Percentiles rank a stretch among this genome's conserved stretches.
These are phyloP conservation scores for Plasmopara muralis DNA, from an alignment of 352 stramenopile genomes.

Conservation along the genomic window DNA sequence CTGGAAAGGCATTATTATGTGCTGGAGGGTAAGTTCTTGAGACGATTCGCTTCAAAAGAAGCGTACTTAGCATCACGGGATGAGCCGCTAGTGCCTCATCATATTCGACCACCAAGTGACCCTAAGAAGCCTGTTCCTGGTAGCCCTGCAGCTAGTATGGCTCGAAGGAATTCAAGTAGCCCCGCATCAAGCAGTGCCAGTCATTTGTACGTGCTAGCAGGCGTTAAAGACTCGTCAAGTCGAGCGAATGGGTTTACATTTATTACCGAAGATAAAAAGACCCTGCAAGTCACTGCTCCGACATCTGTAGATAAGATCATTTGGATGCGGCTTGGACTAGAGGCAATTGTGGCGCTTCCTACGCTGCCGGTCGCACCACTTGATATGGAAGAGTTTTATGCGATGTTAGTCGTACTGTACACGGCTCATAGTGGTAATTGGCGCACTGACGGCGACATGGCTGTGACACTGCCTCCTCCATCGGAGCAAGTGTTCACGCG, in stretches of 20 bases:
- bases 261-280: slow-evolving; percentile 85
- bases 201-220: slow-evolving; percentile 73
- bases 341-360: slow-evolving; percentile 80
- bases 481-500: slow-evolving; percentile 84
- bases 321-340: slow-evolving; percentile 79
- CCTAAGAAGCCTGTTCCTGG: slow-evolving; percentile 24
- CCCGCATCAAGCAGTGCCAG: slow-evolving; percentile 47
- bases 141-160: slow-evolving; percentile 28
- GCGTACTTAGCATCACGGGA: slow-evolving; percentile 73
- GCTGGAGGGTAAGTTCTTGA: slow-evolving; percentile 76
- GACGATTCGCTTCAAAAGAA: slow-evolving; percentile 79
- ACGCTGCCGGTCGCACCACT: slow-evolving; percentile 71
- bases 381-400: slow-evolving; percentile 87
- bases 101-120: slow-evolving; percentile 31
- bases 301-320: slow-evolving; percentile 82
- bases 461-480: slow-evolving; percentile 74
- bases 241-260: slow-evolving; percentile 83
- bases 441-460: slow-evolving; percentile 83
- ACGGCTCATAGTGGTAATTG: slow-evolving; percentile 73
- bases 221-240: slow-evolving; percentile 78
- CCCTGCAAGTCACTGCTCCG: slow-evolving; percentile 62
- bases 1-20: slow-evolving; percentile 85
- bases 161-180: slow-evolving; percentile 35
- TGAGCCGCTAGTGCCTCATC: slow-evolving; percentile 55
- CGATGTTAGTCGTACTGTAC: slow-evolving; percentile 84